Evolutionary conservation across 805 yeast species (phyloP).

Genomic region (Lipomyces yamadae): DNA sequence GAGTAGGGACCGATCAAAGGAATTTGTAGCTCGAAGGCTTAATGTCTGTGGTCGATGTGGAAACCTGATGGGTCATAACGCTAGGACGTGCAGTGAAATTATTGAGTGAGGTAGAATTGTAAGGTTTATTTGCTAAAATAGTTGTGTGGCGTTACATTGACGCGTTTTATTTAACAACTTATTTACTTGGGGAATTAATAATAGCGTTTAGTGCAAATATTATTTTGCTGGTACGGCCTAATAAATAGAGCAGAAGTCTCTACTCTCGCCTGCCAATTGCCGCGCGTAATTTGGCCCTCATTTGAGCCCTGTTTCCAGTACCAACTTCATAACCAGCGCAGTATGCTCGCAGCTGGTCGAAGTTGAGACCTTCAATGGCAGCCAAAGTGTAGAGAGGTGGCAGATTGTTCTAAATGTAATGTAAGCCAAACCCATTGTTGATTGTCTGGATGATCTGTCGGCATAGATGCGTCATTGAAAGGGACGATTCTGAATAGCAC

Average conservation of each 20-base stretch:
- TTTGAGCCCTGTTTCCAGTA: not conserved
- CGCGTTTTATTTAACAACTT: too few relatives aligned
- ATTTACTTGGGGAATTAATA: too few relatives aligned
- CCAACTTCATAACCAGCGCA: slow-evolving; percentile 8
- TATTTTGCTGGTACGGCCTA: too few relatives aligned
- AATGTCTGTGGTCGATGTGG: not conserved
- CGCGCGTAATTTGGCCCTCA: slow-evolving; percentile 3
- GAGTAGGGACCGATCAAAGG: not conserved
- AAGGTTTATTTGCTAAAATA: too few relatives aligned
- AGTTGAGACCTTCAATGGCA: slow-evolving; percentile 6
- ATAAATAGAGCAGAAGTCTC: too few relatives aligned
- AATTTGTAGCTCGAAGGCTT: not conserved
- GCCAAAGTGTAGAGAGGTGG: slow-evolving; percentile 6
- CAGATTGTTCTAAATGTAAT: slow-evolving; percentile 1
- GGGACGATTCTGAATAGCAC: slow-evolving; percentile 4
- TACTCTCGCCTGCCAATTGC: slow-evolving; percentile 8
- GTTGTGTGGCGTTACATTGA: too few relatives aligned
- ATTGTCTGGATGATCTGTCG: slow-evolving; percentile 3
- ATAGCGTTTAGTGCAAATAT: too few relatives aligned
- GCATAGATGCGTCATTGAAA: slow-evolving; percentile 9
- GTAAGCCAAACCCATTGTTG: slow-evolving; percentile 3
- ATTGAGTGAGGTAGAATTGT: slow-evolving; percentile 1
- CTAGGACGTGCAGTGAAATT: not conserved
- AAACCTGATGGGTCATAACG: not conserved
- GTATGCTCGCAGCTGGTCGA: slow-evolving; percentile 6